Conservation (phyloP, 2,329 filamentous ascomycete species). For the Sporothrix inflata region DNA sequence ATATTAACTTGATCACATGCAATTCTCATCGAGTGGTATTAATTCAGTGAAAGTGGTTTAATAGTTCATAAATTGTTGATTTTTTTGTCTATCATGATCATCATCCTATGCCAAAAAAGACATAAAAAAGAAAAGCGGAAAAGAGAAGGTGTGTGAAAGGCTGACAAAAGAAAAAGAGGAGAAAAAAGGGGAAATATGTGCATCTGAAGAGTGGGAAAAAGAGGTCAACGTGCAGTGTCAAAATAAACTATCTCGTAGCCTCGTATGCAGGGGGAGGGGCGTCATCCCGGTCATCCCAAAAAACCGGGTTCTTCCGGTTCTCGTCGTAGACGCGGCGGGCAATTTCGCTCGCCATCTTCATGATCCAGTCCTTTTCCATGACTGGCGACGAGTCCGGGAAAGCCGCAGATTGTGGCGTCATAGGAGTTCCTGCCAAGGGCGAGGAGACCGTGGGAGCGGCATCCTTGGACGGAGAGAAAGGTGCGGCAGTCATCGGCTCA, state of each 20-base stretch:
- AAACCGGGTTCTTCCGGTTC: slow-evolving; percentile 62
- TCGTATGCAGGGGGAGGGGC: slow-evolving; percentile 66
- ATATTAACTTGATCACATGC: too few species aligned
- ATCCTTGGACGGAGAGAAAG: slow-evolving; percentile 10
- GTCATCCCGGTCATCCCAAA: slow-evolving; percentile 61
- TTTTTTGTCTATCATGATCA: slow-evolving; percentile 24
- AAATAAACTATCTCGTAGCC: slow-evolving; percentile 33
- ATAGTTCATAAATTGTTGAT: slow-evolving; percentile 5
- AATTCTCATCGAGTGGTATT: too few species aligned
- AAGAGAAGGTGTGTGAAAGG: neutral
- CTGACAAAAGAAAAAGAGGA: slow-evolving; percentile 12
- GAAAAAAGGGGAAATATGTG: slow-evolving; percentile 16
- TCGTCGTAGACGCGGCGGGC: slow-evolving; percentile 85
- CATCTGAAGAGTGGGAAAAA: slow-evolving; percentile 23
- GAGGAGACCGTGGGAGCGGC: slow-evolving; percentile 10
- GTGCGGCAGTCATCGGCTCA: slow-evolving; percentile 18
- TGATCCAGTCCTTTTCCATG: slow-evolving; percentile 81
- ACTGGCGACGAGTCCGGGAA: slow-evolving; percentile 60
- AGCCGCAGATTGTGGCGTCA: slow-evolving; percentile 16
- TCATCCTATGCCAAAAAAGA: slow-evolving; percentile 22
- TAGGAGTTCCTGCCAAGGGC: slow-evolving; percentile 18
- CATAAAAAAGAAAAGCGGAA: neutral
- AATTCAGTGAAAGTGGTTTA: neutral
- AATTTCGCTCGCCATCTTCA: slow-evolving; percentile 93
- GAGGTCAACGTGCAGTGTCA: neutral